Evolutionary conservation across 2,329 filamentous ascomycete genomes (phyloP), one percentile per base, ranked within the genome.

Genomic region (Stachybotrys chlorohalonatus): DNA sequence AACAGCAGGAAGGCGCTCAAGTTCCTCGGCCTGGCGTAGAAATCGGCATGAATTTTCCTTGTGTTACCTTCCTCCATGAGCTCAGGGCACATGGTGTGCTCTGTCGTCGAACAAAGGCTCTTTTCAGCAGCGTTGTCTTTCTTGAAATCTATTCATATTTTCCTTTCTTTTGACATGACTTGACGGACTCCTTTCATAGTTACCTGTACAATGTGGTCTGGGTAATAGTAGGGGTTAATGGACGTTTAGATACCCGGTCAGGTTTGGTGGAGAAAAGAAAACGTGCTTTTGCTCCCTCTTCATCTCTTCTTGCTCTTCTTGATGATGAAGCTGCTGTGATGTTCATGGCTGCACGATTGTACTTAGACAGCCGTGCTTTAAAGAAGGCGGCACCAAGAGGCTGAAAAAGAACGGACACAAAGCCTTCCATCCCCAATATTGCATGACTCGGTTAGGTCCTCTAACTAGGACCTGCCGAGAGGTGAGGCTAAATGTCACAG

Each of bases 1-100:
- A 76, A 73, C 55, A 78, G 70, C 52, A 70, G 73, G 7, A 82
- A 82, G 63, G 79, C 79, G 7, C 70, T 81, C 53, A 80, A 78
- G 63, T 80, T 79, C 62, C 68, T 82, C 1, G 78, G 78, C 0
- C 64, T 81, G 49, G 72, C 73, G 11, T 76, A 60, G 61, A 47
- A 11, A 8, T 47, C 24, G 24, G 24, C 46, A 47, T 47, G 46
- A 5, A 47, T 17, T 42, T 51, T 17, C 30, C 7, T 51, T 50
- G 7, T 11, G 7, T 8, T 2, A 24, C 6, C 13, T 42, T 42
- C 36, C 36, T 42, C 13, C 4, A 4, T 4, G 24, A 24, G 24
- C 24, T 24, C 24, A 24, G 24, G 24, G 24, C 24, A 24, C 24
- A 24, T 24, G 24, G 24, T 24, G 24, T 24, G 24, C 24, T 24